Conservation (phyloP, 495 filamentous ascomycete genomes). For the Daldinia loculata region DNA sequence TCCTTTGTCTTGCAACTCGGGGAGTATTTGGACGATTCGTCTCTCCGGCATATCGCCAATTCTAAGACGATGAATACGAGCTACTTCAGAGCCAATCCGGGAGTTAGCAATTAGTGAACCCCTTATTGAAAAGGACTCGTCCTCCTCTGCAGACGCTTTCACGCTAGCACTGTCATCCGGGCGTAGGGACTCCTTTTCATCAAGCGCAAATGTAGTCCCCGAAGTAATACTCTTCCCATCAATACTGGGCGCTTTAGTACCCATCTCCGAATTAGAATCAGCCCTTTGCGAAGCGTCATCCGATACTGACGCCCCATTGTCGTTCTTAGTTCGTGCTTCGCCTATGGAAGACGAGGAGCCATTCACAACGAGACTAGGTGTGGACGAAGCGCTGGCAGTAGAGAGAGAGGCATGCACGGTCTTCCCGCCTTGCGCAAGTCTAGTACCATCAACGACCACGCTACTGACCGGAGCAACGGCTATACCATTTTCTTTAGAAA, state of each 20-base stretch:
- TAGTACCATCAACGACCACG: conserved; percentile 38
- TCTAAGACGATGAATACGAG: conserved; percentile 78
- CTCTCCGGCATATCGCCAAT: conserved; percentile 75
- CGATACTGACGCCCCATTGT: conserved; percentile 53
- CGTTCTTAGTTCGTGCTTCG: conserved; percentile 46
- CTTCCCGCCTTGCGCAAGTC: conserved; percentile 50
- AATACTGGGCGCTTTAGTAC: conserved; percentile 85
- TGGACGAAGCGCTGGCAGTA: conserved; percentile 40
- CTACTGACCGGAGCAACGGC: conserved; percentile 5
- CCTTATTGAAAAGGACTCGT: conserved; percentile 78
- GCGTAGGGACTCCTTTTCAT: conserved; percentile 92
- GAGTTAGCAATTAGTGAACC: conserved; percentile 78
- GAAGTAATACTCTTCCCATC: conserved; percentile 93
- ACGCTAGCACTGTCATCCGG: conserved; percentile 95
- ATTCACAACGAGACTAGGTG: conserved; percentile 60
- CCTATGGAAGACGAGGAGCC: conserved; percentile 51
- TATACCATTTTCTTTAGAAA: conserved; percentile 28
- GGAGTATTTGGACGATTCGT: conserved; percentile 51
- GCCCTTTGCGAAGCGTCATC: conserved; percentile 61
- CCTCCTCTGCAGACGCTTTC: conserved; percentile 84
- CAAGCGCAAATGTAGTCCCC: conserved; percentile 87
- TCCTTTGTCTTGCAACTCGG: conserved; percentile 54
- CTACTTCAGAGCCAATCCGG: conserved; percentile 80
- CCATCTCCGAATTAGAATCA: conserved; percentile 74
- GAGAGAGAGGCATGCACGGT: conserved; percentile 45